Evolutionary conservation across 768 basidiomycete genomes (phyloP), one percentile per base, ranked within the genome.

Genomic region (Calocybe cyanea): DNA sequence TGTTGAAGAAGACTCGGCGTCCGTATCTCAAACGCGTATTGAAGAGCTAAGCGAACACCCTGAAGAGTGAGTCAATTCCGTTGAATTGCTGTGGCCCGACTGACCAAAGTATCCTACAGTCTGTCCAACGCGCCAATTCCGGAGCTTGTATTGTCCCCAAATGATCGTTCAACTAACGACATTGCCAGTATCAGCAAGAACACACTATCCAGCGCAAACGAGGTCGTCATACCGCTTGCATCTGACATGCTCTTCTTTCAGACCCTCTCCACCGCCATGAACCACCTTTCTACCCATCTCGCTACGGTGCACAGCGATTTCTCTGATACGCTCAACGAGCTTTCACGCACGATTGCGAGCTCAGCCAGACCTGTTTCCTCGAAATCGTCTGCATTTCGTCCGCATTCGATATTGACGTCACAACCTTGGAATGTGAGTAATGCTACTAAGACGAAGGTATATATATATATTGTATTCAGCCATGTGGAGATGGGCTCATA

Each of bases 161-260:
- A 14, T 23, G 30, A 28, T 11, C 25, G 11, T 28, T 5, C 5
- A 28, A 5, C 5, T 28, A 11, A 28, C 11, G 6, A 28, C 11
- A 5, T 6, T 5, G 6, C 25, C 25, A 11, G 6, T 28, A 11
- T 11, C 11, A 11, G 6, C 25, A 28, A 21, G 34, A 44, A 24
- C 34, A 14, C 28, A 35, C 7, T 6, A 5, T 28, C 25, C 25
- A 18, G 31, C n/a, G 31, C 19, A 7, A 55, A 48, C 31, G 85
- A 92, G 56, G 60, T 92, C 6, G 72, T 89, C 41, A 84, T 95
- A 28, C 85, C 88, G 2, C 78, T 96, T 5, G 72, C 75, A n/a
- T 81, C 87, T 25, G 92, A 94, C 57, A 70, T 77, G 10, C 78
- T 79, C 2, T 96, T 97, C 68, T 88, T 92, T 63, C 73, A 80